These are phyloP conservation scores for Aspergillus quadricinctus DNA, from an alignment of 2,329 filamentous ascomycete species.

Conservation along the genomic window DNA sequence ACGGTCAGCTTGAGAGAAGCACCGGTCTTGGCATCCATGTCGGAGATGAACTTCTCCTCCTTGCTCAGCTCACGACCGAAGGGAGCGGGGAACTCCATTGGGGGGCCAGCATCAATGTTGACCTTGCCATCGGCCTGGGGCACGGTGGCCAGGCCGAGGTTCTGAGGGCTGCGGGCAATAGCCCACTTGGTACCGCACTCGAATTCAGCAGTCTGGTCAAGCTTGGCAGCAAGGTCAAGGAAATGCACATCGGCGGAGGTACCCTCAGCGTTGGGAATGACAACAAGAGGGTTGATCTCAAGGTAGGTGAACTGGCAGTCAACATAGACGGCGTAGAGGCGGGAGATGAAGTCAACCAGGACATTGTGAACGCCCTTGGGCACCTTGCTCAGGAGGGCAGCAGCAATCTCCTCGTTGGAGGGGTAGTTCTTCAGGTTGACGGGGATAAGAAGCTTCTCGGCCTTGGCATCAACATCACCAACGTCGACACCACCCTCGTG, in stretches of 20 bases:
- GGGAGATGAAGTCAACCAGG: conserved; percentile 97
- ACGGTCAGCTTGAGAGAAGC: conserved; percentile 98
- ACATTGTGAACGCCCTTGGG: conserved; percentile 96
- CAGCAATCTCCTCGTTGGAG: conserved; percentile 89
- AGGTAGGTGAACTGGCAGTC: conserved; percentile 99
- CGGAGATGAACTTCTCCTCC: conserved; percentile 98
- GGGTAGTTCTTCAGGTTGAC: conserved; percentile 93
- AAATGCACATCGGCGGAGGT: conserved; percentile 96
- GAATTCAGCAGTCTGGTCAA: conserved; percentile 98
- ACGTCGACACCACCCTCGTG: conserved; percentile 99
- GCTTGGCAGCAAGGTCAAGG: conserved; percentile 96
- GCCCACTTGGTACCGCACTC: conserved; percentile 99
- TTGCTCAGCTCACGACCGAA: conserved; percentile 98
- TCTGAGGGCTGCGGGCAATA: conserved; percentile 83
- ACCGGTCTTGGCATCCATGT: conserved; percentile 98
- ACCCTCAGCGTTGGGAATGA: conserved; percentile 87
- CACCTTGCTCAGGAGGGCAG: conserved; percentile 82
- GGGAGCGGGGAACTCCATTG: conserved; percentile 97
- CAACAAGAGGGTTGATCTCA: conserved; percentile 98
- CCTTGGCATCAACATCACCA: conserved; percentile 97
- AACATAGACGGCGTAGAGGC: conserved; percentile 97
- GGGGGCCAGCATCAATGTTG: conserved; percentile 91
- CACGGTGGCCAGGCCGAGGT: conserved; percentile 73
- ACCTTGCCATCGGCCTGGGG: conserved; percentile 67
- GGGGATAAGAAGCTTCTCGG: conserved; percentile 95